phyloP scores from a whole-genome alignment of 805 yeast genomes.

The Starmerella scarabaei region DNA sequence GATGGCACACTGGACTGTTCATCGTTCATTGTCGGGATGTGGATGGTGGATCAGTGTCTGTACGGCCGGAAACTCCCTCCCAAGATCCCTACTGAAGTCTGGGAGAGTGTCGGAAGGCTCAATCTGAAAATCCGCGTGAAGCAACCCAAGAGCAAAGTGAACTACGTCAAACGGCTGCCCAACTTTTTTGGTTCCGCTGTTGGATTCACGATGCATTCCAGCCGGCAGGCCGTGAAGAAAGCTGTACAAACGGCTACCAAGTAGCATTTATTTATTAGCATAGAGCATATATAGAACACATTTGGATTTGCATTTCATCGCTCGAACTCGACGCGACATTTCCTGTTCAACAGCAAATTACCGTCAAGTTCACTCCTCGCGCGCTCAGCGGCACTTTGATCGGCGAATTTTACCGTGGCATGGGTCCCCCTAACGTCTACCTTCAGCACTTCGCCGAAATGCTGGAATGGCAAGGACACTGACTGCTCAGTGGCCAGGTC shows the following conservation, averaged over 20 bases:
- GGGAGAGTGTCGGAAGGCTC: constrained; percentile 56
- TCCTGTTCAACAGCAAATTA: constrained; percentile 47
- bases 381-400: constrained; percentile 53
- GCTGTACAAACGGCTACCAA: constrained; percentile 19
- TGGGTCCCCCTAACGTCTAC: constrained; percentile 33
- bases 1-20: constrained; percentile 69
- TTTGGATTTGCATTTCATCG: not conserved
- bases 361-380: constrained; percentile 62
- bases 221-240: constrained; percentile 17
- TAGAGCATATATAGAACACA: not conserved
- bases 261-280: not conserved
- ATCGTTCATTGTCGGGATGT: constrained; percentile 90
- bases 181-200: constrained; percentile 11
- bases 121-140: constrained; percentile 29
- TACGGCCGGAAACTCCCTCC: constrained; percentile 86
- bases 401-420: constrained; percentile 54
- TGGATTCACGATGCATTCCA: constrained; percentile 16
- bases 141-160: constrained; percentile 16
- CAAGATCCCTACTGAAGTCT: constrained; percentile 49
- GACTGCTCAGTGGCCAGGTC: constrained; percentile 45
- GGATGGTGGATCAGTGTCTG: constrained; percentile 92
- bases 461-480: constrained; percentile 44
- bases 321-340: constrained; percentile 6
- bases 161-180: constrained; percentile 11
- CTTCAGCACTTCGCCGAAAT: constrained; percentile 42